A percentile compares a stretch with the other conserved stretches of the same genome.
phyloP scores from a whole-genome alignment of 805 yeast genomes.

The Wickerhamiella sorbophila region DNA sequence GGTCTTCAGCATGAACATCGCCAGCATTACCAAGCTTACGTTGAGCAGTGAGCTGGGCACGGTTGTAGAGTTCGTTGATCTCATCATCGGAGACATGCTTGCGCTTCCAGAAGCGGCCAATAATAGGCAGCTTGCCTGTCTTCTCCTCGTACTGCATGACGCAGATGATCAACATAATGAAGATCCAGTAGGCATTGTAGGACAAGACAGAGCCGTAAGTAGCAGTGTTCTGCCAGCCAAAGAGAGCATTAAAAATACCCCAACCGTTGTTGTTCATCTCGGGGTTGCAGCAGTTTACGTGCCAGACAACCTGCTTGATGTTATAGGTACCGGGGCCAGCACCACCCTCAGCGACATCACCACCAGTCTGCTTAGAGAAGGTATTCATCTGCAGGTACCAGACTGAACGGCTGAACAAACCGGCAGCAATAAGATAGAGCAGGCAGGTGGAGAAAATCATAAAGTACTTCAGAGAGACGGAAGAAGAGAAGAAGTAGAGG shows the following conservation, averaged over 20 bases:
- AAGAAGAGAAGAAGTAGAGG: slow-evolving; percentile 71
- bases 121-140: slow-evolving; percentile 58
- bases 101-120: slow-evolving; percentile 32
- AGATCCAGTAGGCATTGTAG: slow-evolving; percentile 81
- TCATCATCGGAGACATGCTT: slow-evolving; percentile 24
- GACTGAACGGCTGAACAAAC: slow-evolving; percentile 82
- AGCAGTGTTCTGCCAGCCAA: slow-evolving; percentile 97
- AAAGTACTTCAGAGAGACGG: slow-evolving; percentile 73
- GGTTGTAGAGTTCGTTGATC: slow-evolving; percentile 23
- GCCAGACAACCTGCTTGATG: slow-evolving; percentile 72
- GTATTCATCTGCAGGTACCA: slow-evolving; percentile 72
- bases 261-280: slow-evolving; percentile 66
- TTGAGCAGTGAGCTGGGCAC: slow-evolving; percentile 16
- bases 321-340: slow-evolving; percentile 93
- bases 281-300: slow-evolving; percentile 95
- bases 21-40: slow-evolving; percentile 8
- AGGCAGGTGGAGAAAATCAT: slow-evolving; percentile 77
- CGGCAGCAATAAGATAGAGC: slow-evolving; percentile 80
- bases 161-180: slow-evolving; percentile 37
- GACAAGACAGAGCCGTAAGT: slow-evolving; percentile 83
- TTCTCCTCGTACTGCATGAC: slow-evolving; percentile 75
- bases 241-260: slow-evolving; percentile 87
- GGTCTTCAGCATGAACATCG: slow-evolving; percentile 15
- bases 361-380: slow-evolving; percentile 61
- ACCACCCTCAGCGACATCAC: slow-evolving; percentile 89